Base-by-base conservation (phyloP, 371 early-diverging fungal genomes). In the Mucor lusitanicus region DNA sequence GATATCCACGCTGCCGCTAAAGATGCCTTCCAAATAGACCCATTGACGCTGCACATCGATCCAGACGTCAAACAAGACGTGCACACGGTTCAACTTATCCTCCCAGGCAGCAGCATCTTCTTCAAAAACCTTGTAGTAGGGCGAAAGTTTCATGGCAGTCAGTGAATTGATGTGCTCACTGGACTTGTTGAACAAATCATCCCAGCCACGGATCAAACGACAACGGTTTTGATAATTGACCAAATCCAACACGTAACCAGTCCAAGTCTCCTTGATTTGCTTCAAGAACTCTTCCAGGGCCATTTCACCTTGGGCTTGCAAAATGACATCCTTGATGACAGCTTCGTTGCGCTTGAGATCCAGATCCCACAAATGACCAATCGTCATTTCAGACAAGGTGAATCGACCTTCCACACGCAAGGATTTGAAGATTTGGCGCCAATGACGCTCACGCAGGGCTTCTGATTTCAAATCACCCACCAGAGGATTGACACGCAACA, bases 11-110 rank as follows among this genome's bases (percentile, higher is more conserved):
- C 92, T 96, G 66, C 95, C 92, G 39, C 92, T 90, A 72, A 99
- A 99, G 62, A 99, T 97, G 50, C 99, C 99, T 75, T 99, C 98
- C 44, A 99, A 83, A 70, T 99, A 98, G 11, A 99, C 98, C 98
- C 98, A 99, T 78, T 98, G 99, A 39, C 99, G 92, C 81, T 99
- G 99, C 28, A 99, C 99, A 77, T 99, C 99, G 54, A 98, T 96
- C 99, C 98, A 99, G 17, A 97, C 94, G 84, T 99, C 98, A 72
- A 99, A 97, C 55, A 99, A 85, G 33, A 95, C 88, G 74, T 98
- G 97, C 27, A 98, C 87, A 17, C 96, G 90, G 75, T 95, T 98
- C 69, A 99, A 82, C 75, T 96, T 96, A 63, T 98, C 97, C 77
- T 98, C 98, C 97, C 99, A 97, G 17, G 89, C 74, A 1, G 88